A percentile compares a stretch with the other conserved stretches of the same genome.
Conservation (phyloP, 345 rosid genomes). For the Fremontodendron californicum region DNA sequence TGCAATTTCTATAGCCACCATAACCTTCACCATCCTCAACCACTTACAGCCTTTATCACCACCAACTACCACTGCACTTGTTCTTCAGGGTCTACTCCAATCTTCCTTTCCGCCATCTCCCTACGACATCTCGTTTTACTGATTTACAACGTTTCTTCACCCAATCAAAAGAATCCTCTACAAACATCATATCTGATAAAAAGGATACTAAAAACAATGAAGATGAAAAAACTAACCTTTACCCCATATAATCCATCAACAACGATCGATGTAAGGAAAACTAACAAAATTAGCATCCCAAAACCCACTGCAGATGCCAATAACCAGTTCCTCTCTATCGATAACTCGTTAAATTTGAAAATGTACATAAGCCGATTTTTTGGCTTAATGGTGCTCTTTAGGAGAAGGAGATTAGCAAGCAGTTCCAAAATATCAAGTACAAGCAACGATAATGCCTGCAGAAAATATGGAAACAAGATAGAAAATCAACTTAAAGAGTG, state of each 20-base stretch:
- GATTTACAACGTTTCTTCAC: too few species aligned
- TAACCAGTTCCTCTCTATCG: constrained; percentile 51
- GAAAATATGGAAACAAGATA: not conserved
- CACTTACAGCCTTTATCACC: too few species aligned
- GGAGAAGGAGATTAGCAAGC: constrained; percentile 44
- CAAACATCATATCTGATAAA: not conserved
- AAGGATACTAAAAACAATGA: constrained; percentile 9
- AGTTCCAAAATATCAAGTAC: constrained; percentile 56
- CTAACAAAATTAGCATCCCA: constrained; percentile 42
- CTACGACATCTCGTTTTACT: too few species aligned
- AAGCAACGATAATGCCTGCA: constrained; percentile 62
- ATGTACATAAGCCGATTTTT: constrained; percentile 35
- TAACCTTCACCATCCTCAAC: too few species aligned
- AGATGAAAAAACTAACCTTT: constrained; percentile 42
- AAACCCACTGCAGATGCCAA: constrained; percentile 65
- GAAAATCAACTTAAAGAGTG: constrained; percentile 2
- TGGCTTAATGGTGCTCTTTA: constrained; percentile 45
- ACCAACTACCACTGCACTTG: too few species aligned
- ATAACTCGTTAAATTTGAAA: constrained; percentile 27
- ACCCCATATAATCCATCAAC: constrained; percentile 40
- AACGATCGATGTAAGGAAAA: constrained; percentile 50
- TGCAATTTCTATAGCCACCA: too few species aligned
- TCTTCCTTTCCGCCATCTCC: too few species aligned
- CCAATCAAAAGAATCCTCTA: too few species aligned
- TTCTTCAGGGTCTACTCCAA: too few species aligned